These are phyloP conservation scores for Cutaneotrichosporon sp. DNA, from an alignment of 1,284 basidiomycete genomes.

Conservation along the genomic window DNA sequence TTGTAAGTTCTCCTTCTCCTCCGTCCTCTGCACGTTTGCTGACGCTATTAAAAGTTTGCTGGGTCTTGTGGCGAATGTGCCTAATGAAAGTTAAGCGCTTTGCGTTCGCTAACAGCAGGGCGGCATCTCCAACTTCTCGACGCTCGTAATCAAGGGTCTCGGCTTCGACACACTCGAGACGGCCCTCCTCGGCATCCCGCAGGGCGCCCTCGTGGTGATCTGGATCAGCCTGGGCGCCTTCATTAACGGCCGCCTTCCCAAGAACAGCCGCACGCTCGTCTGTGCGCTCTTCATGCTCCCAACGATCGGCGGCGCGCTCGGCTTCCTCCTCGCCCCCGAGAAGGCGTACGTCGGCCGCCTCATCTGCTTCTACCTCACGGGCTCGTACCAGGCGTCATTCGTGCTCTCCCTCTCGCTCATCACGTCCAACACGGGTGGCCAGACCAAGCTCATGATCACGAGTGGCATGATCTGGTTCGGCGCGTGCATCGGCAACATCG, in stretches of 20 bases:
- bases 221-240: slow-evolving; percentile 47
- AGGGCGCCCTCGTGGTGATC: slow-evolving; percentile 49
- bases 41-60: too few relatives aligned
- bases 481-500: slow-evolving; percentile 55
- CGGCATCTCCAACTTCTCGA: slow-evolving; percentile 49
- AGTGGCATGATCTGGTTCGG: slow-evolving; percentile 51
- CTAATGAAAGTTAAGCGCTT: neutral
- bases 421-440: slow-evolving; percentile 57
- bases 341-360: slow-evolving; percentile 52
- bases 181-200: slow-evolving; percentile 50
- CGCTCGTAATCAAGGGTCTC: slow-evolving; percentile 51
- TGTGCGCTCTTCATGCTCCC: slow-evolving; percentile 52
- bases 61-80: too few relatives aligned
- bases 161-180: slow-evolving; percentile 50
- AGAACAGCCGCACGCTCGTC: slow-evolving; percentile 47
- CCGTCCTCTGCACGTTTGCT: too few relatives aligned
- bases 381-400: slow-evolving; percentile 57
- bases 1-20: slow-evolving; percentile 33
- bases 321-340: slow-evolving; percentile 52
- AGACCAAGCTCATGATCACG: slow-evolving; percentile 56
- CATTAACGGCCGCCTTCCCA: slow-evolving; percentile 46
- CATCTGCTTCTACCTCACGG: slow-evolving; percentile 61
- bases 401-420: slow-evolving; percentile 57
- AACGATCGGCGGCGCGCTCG: slow-evolving; percentile 51
- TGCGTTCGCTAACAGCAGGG: slow-evolving; percentile 24